Conservation (phyloP, 805 yeast species). For the Yamadazyma takamatsuzukensis region DNA sequence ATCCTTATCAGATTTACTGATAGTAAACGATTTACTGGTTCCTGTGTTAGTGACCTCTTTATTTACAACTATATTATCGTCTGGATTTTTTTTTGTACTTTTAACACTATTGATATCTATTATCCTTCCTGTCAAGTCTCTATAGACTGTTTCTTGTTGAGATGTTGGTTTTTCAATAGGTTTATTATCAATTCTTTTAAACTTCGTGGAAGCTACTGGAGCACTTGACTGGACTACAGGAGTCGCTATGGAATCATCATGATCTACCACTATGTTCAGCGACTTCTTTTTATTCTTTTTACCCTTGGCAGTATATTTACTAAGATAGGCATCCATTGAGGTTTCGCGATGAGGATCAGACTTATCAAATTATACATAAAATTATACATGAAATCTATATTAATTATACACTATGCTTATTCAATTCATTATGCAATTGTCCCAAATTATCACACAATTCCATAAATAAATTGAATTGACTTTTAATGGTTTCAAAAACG, state of each 20-base stretch:
- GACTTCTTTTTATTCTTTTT: constrained; percentile 9
- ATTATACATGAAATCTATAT: no score
- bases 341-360: no score
- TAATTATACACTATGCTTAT: constrained; percentile 6
- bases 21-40: constrained; percentile 10
- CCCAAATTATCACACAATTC: constrained; percentile 74
- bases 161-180: neutral
- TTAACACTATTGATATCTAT: constrained; percentile 34
- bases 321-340: constrained; percentile 1
- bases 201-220: constrained; percentile 9
- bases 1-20: constrained; percentile 8
- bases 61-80: neutral
- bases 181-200: constrained; percentile 31
- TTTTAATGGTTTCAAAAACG: constrained; percentile 59
- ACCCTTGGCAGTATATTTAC: constrained; percentile 8
- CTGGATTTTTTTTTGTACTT: constrained; percentile 2
- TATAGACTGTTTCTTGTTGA: constrained; percentile 41
- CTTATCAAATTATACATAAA: no score
- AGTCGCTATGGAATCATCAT: constrained; percentile 5
- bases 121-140: constrained; percentile 60
- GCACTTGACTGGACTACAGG: neutral
- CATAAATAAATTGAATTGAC: constrained; percentile 68
- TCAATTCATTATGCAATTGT: constrained; percentile 50
- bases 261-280: constrained; percentile 2
- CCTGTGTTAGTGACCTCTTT: neutral